Base-by-base conservation (phyloP, 257 asterid species). In the Rauvolfia tetraphylla region DNA sequence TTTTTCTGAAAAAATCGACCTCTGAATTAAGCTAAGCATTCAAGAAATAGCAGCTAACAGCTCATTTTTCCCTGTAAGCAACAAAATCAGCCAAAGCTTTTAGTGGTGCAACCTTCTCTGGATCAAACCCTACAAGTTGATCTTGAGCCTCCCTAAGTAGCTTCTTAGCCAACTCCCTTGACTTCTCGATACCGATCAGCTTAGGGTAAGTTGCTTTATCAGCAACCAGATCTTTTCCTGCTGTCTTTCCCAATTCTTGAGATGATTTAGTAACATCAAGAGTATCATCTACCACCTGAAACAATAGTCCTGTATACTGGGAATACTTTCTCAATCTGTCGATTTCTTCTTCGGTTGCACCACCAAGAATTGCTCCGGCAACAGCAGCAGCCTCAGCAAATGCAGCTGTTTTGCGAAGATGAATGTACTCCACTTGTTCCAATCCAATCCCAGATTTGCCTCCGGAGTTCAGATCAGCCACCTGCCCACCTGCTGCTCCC, bases 21-120 rank as follows among this genome's bases (percentile, higher is more conserved):
- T n/a, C n/a, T 46, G 14, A 46, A 3, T 46, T 46, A 13, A 11
- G 14, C 2, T 46, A 11, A 23, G 31, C 13, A 56, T n/a, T 56
- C 63, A 56, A 56, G 29, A 56, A 56, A 23, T 33, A 56, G 31
- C 23, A 56, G 31, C 63, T 1, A 10, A 46, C 18, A 22, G 27
- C 44, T 63, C 25, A 63, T 63, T 23, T 73, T 34, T 57, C 12
- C 56, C 90, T 78, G 4, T 74, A 39, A 56, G 77, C 84, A 80
- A 78, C 74, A 66, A 75, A 86, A 79, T 86, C 74, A 13, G 82
- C 90, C 79, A 86, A 65, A 17, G 79, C 84, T 69, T 78, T 46
- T 75, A 84, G 68, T 5, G 88, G 87, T 61, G 88, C 86, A 73
- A 84, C 90, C 75, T 77, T 84, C n/a, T 51, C 72, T 13, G 73